A percentile compares a stretch with the other conserved stretches of the same genome.
These are phyloP conservation scores for Auricularia sp. DNA, from an alignment of 768 basidiomycete genomes.

Conservation along the genomic window DNA sequence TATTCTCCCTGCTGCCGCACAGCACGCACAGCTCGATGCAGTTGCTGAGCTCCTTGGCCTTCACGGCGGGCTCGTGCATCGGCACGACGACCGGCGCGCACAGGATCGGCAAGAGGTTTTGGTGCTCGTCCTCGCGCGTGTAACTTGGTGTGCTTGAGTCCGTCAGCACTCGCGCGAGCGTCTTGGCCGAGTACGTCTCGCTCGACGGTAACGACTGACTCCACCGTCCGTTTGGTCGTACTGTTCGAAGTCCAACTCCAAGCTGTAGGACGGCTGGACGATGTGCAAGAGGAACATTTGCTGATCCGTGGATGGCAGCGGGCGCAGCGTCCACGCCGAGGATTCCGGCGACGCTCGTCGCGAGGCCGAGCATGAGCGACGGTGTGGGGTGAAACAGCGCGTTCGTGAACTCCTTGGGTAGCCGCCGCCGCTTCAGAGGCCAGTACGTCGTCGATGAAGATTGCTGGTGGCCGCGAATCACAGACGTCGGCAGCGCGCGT, in stretches of 20 bases:
- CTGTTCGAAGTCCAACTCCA: background rate
- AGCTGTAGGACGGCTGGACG: slow-evolving; percentile 20
- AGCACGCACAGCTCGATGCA: slow-evolving; percentile 63
- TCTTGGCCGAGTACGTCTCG: slow-evolving; percentile 89
- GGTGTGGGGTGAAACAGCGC: slow-evolving; percentile 46
- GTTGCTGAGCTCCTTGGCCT: slow-evolving; percentile 68
- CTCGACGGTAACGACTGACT: slow-evolving; percentile 59
- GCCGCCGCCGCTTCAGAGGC: background rate
- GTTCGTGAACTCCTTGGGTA: background rate
- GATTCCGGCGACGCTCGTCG: slow-evolving; percentile 43
- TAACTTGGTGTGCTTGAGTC: slow-evolving; percentile 58
- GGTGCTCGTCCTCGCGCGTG: slow-evolving; percentile 9
- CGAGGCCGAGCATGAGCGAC: slow-evolving; percentile 55
- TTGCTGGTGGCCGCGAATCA: background rate
- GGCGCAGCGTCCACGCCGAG: slow-evolving; percentile 50
- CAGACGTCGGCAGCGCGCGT: background rate
- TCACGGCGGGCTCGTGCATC: slow-evolving; percentile 73
- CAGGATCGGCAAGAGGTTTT: slow-evolving; percentile 40
- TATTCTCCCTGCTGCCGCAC: slow-evolving; percentile 57
- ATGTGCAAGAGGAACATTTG: slow-evolving; percentile 59
- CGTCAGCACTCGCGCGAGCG: slow-evolving; percentile 77
- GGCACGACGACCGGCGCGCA: slow-evolving; percentile 76
- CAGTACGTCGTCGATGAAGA: background rate
- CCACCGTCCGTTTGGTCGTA: slow-evolving; percentile 6
- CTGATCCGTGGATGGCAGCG: slow-evolving; percentile 55